Percentiles rank a stretch among this genome's conserved stretches.
These are phyloP conservation scores for Galerina marginata DNA, from an alignment of 768 basidiomycete genomes.

Conservation along the genomic window DNA sequence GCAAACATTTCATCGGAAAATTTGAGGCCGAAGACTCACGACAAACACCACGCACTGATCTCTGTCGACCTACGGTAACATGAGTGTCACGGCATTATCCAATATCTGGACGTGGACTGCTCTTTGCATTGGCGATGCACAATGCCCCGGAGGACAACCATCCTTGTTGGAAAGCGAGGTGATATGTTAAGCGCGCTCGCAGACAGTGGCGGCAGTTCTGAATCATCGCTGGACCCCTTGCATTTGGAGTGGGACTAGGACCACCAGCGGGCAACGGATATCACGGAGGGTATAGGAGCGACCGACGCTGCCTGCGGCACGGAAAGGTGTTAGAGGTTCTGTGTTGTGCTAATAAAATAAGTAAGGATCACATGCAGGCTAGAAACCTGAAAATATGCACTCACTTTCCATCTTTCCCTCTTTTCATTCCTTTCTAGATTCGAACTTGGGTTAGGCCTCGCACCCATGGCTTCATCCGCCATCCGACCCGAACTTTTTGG, in stretches of 20 bases:
- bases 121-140: too few relatives aligned
- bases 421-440: constrained; percentile 6
- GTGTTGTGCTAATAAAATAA: constrained; percentile 27
- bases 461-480: constrained; percentile 7
- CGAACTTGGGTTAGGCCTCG: constrained; percentile 10
- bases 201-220: constrained; percentile 23
- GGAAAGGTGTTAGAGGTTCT: constrained; percentile 47
- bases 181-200: background rate
- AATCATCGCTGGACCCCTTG: constrained; percentile 34
- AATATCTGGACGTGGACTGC: too few relatives aligned
- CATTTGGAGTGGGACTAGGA: constrained; percentile 9
- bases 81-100: too few relatives aligned
- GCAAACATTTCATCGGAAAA: too few relatives aligned
- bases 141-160: too few relatives aligned
- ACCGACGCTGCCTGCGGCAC: constrained; percentile 19
- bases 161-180: constrained; percentile 21
- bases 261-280: constrained; percentile 12
- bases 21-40: too few relatives aligned
- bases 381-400: constrained; percentile 23
- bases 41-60: too few relatives aligned
- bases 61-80: too few relatives aligned
- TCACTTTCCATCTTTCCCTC: constrained; percentile 23
- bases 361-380: background rate
- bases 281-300: constrained; percentile 37
- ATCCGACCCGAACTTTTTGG: constrained; percentile 46